Evolutionary conservation across 306 rosid genomes (phyloP).

Genomic region (Casuarina cunninghamiana): DNA sequence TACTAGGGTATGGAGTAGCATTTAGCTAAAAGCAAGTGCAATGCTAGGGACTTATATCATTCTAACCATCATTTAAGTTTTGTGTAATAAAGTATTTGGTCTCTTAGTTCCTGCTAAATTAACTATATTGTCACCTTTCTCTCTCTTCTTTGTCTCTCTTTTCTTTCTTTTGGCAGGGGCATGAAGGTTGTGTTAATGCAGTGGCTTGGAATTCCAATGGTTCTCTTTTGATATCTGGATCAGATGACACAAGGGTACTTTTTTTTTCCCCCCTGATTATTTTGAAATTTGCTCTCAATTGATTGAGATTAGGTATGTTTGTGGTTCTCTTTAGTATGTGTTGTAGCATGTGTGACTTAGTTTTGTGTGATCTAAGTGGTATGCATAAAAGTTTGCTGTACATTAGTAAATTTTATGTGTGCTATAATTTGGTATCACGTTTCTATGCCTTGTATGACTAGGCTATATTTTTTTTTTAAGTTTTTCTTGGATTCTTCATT

Average conservation of each 20-base stretch:
- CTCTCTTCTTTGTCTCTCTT: constrained; percentile 6
- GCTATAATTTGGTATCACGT: background rate
- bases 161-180: constrained; percentile 55
- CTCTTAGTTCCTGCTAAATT: background rate
- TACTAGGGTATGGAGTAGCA: background rate
- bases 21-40: background rate
- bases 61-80: background rate
- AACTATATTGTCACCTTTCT: background rate
- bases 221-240: constrained; percentile 88
- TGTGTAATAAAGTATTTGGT: background rate
- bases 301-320: background rate
- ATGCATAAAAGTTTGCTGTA: background rate
- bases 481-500: background rate
- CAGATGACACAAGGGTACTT: constrained; percentile 86
- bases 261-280: no score
- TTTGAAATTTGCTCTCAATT: constrained; percentile 3
- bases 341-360: background rate
- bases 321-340: background rate
- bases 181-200: constrained; percentile 88
- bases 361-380: background rate
- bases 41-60: background rate
- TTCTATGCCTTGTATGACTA: background rate
- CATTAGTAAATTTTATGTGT: background rate
- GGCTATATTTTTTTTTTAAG: background rate
- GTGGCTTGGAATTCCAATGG: constrained; percentile 94